A percentile compares a stretch with the other conserved stretches of the same genome.
Evolutionary conservation across 768 basidiomycete genomes (phyloP).

Genomic region (Mycena indigotica): DNA sequence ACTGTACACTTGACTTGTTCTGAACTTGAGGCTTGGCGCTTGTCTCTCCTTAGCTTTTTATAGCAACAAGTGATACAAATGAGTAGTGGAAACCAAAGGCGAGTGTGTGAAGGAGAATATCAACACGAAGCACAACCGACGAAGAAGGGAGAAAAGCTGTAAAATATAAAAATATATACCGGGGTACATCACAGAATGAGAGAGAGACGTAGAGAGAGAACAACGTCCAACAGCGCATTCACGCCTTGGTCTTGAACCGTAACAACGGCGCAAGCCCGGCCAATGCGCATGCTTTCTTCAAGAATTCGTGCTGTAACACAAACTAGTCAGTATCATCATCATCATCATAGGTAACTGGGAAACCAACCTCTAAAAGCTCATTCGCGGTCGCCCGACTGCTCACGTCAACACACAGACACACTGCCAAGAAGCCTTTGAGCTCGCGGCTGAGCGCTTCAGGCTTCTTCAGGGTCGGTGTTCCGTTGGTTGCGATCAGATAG

Average conservation of each 20-base stretch:
- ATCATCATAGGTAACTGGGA: no score
- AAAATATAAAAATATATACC: conserved; percentile 18
- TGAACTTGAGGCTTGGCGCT: no score
- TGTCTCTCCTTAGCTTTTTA: conserved; percentile 4
- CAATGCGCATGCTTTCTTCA: conserved; percentile 84
- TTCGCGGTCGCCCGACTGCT: conserved; percentile 87
- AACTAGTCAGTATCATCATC: conserved; percentile 13
- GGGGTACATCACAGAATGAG: conserved; percentile 13
- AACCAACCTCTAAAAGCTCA: conserved; percentile 78
- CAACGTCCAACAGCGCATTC: conserved; percentile 32
- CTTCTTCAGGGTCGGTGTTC: conserved; percentile 96
- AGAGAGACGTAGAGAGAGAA: conserved; percentile 4
- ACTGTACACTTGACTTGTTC: no score
- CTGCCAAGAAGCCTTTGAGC: conserved; percentile 93
- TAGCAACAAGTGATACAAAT: conserved; percentile 26
- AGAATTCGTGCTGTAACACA: conserved; percentile 80
- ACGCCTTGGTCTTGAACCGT: conserved; percentile 73
- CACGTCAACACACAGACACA: conserved; percentile 98
- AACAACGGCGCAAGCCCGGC: conserved; percentile 85
- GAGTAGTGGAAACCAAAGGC: neutral
- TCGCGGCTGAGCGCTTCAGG: conserved; percentile 90
- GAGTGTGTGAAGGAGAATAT: neutral
- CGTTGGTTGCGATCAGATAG: conserved; percentile 96
- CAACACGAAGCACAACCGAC: neutral
- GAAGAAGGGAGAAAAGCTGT: conserved; percentile 1